phyloP scores from a whole-genome alignment of 805 yeast species.

The Monosporozyma yasuniensis region DNA sequence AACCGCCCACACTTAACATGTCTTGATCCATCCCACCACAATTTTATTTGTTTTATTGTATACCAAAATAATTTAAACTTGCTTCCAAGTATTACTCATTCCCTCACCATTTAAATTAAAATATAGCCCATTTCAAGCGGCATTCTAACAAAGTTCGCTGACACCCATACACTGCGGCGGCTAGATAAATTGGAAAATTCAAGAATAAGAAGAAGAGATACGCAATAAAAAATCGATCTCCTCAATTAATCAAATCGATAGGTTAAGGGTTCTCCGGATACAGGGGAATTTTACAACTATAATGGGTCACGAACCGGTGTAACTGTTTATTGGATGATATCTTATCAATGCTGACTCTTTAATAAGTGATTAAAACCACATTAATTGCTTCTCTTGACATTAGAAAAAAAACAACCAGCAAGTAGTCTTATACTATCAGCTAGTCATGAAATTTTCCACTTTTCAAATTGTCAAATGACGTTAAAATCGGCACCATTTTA shows the following conservation, averaged over 20 bases:
- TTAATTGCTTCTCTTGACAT: too few relatives aligned
- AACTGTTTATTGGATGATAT: too few relatives aligned
- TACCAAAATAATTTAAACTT: too few relatives aligned
- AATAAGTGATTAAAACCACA: too few relatives aligned
- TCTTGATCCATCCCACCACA: too few relatives aligned
- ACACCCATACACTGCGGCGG: slow-evolving; percentile 1
- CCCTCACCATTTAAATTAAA: not conserved
- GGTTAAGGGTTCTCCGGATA: not conserved
- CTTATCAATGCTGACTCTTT: too few relatives aligned
- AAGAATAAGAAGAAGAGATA: not conserved
- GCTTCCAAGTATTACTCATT: not conserved
- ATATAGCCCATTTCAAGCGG: not conserved
- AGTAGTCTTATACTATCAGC: too few relatives aligned
- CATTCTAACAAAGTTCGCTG: not conserved
- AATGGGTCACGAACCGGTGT: too few relatives aligned
- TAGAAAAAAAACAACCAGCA: not conserved
- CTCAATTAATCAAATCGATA: not conserved
- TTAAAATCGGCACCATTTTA: not conserved
- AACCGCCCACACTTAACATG: too few relatives aligned
- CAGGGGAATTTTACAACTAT: not conserved
- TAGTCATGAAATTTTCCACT: not conserved
- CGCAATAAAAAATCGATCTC: too few relatives aligned
- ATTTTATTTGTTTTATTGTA: too few relatives aligned
- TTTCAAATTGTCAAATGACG: not conserved
- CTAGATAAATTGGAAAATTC: not conserved